Evolutionary conservation across 2,329 filamentous ascomycete species (phyloP).

Genomic region (Colletotrichum sp.): DNA sequence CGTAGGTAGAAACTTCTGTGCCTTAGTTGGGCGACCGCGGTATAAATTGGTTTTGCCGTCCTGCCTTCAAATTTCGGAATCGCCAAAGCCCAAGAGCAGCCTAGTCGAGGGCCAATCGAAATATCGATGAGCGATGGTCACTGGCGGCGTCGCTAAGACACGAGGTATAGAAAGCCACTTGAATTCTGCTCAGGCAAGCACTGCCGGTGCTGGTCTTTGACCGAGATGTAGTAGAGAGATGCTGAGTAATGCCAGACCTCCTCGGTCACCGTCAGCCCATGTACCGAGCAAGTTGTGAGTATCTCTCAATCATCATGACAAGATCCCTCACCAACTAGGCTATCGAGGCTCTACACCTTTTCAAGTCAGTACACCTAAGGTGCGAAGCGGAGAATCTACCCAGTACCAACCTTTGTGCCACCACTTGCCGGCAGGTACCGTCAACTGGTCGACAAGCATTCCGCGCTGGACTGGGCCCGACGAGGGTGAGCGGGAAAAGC

Average conservation of each 20-base stretch:
- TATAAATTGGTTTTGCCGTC: background rate
- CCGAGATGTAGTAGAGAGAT: background rate
- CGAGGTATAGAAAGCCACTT: background rate
- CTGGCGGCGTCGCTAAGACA: background rate
- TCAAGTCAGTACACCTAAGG: background rate
- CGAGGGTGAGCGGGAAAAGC: background rate
- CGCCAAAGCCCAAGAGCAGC: background rate
- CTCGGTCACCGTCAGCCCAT: background rate
- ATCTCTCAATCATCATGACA: background rate
- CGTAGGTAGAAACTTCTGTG: background rate
- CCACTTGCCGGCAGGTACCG: background rate
- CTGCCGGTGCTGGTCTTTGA: background rate
- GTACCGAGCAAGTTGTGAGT: background rate
- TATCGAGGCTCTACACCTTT: background rate
- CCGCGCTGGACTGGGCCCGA: background rate
- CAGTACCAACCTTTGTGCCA: background rate
- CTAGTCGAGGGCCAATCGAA: background rate
- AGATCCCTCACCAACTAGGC: background rate
- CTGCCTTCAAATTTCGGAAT: background rate
- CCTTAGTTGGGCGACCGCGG: background rate
- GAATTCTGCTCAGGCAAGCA: background rate
- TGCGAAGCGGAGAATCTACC: background rate
- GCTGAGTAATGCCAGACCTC: background rate
- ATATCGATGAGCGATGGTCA: background rate
- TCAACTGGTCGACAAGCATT: background rate